Percentiles rank a stretch among this genome's conserved stretches.
Conservation (phyloP, 441 rosid species). For the Erodium trifolium region DNA sequence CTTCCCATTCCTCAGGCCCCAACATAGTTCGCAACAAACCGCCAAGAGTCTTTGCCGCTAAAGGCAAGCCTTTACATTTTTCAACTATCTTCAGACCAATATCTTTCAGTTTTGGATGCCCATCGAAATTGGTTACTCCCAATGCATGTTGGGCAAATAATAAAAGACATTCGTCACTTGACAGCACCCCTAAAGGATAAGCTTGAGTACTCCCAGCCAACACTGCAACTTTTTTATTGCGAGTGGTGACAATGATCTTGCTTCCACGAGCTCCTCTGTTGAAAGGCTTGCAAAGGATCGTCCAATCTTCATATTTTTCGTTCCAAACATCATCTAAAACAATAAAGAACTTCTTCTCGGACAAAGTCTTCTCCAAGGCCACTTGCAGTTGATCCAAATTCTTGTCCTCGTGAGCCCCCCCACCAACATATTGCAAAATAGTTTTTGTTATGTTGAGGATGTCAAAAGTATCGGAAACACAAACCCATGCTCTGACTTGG, state of each 20-base stretch:
- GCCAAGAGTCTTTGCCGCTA: slow-evolving; percentile 11
- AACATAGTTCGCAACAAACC: not conserved
- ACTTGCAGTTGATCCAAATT: not conserved
- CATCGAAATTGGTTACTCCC: not conserved
- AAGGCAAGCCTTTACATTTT: slow-evolving; percentile 14
- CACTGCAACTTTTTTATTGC: not conserved
- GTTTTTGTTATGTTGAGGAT: not conserved
- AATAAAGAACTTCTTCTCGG: not conserved
- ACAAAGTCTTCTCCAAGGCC: not conserved
- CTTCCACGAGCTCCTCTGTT: not conserved
- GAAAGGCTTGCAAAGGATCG: not conserved
- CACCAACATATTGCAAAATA: not conserved
- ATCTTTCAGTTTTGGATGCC: not conserved
- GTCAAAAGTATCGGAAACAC: slow-evolving; percentile 11
- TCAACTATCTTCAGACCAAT: slow-evolving; percentile 8
- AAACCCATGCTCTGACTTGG: slow-evolving; percentile 9
- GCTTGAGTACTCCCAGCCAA: too few species aligned
- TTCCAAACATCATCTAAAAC: not conserved
- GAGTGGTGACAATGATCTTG: slow-evolving; percentile 12
- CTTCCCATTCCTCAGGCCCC: not conserved
- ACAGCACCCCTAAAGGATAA: not conserved
- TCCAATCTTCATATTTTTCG: not conserved
- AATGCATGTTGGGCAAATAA: slow-evolving; percentile 9
- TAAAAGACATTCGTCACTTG: not conserved
- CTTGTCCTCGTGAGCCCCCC: too few species aligned